Base-by-base conservation (phyloP, 257 asterid genomes). In the Lycium barbarum region DNA sequence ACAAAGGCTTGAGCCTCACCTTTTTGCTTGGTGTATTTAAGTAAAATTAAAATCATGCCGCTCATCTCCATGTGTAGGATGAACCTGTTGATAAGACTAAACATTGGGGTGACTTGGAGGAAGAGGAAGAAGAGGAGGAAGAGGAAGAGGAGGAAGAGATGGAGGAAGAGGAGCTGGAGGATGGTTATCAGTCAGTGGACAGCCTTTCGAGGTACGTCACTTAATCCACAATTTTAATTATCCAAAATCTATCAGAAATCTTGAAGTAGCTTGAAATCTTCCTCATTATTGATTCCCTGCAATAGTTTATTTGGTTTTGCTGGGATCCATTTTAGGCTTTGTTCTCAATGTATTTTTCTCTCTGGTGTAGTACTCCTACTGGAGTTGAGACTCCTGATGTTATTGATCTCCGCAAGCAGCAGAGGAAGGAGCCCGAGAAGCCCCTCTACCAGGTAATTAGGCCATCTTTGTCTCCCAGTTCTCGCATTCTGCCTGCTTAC, bases 381-480 rank as follows among this genome's bases (percentile, higher is more conserved):
- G 99, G 99, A 6, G 99, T 97, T 79, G 98, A 95, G 90, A 97
- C 98, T 84, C 99, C 99, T 57, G 99, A 97, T 89, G 98, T 95
- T 82, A 95, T 97, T 84, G 99, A 97, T 89, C 98, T 97, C 36
- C 98, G 99, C 40, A 97, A 97, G 90, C 99, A 97, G 88, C 99
- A 97, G 89, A 93, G 97, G 91, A 95, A 97, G 93, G 98, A 97
- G 79, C 98, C 99, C n/a, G 98, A 97, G 84, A 93, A 95, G 91
- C 96, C 98, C 82, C 97, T 97, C 71, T 97, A 95, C 85, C 99
- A 95, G 90, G 99, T 96, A 79, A 84, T 53, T 78, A 35, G 33
- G 40, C 63, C 82, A 53, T 26, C 82, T 78, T 51, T 78, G 65
- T 13, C 65, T 14, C 43, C 82, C 65, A 53, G 70, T 78, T 51